Percentiles rank a stretch among this genome's conserved stretches.
phyloP scores from a whole-genome alignment of 441 rosid genomes.

The Gossypium gossypioides region DNA sequence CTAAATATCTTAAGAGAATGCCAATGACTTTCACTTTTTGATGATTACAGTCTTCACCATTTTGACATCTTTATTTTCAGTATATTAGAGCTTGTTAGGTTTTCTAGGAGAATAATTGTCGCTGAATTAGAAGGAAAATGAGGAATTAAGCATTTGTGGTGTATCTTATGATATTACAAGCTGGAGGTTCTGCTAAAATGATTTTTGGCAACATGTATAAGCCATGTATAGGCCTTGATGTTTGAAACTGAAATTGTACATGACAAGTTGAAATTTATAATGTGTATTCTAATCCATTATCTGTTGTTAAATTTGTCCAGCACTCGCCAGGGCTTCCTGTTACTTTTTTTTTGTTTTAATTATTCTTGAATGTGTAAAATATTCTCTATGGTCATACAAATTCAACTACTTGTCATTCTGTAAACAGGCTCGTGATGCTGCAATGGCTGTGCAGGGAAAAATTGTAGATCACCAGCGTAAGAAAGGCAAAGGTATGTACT shows the following conservation, averaged over 20 bases:
- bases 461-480: constrained; percentile 85
- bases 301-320: not conserved
- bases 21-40: not conserved
- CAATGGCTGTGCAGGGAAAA: constrained; percentile 77
- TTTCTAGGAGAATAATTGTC: not conserved
- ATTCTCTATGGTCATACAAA: not conserved
- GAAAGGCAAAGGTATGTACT: constrained; percentile 77
- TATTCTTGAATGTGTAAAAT: not conserved
- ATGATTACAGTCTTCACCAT: not conserved
- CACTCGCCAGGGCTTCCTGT: not conserved
- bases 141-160: not conserved
- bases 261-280: not conserved
- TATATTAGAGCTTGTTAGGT: not conserved
- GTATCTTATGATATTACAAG: not conserved
- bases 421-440: constrained; percentile 87
- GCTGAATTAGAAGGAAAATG: not conserved
- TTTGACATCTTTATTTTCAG: not conserved
- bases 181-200: not conserved
- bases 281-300: not conserved
- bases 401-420: not conserved
- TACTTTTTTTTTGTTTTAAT: not conserved
- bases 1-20: not conserved
- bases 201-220: not conserved
- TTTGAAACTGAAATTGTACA: not conserved
- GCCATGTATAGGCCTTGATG: not conserved